Conservation (phyloP, 495 filamentous ascomycete species). For the Neurospora sp. region DNA sequence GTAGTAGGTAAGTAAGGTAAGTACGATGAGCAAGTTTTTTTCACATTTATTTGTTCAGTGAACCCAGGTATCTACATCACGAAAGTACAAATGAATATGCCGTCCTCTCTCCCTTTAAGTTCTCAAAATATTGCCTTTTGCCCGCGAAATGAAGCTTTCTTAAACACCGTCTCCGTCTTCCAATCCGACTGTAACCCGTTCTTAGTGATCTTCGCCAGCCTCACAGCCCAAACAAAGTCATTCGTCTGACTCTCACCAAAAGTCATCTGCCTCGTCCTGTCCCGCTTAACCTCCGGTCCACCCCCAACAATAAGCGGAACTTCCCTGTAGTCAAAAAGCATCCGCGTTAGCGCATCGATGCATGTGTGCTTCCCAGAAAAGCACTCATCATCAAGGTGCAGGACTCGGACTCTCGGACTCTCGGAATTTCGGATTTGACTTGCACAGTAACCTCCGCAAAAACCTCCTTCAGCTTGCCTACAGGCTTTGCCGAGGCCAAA, state of each 20-base stretch:
- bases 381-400: not conserved
- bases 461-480: not conserved
- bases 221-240: constrained; percentile 8
- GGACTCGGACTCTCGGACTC: not conserved
- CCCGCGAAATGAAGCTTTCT: not conserved
- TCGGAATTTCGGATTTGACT: not conserved
- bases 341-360: not conserved
- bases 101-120: not conserved
- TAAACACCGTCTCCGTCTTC: not conserved
- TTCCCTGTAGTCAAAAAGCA: not conserved
- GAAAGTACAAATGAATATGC: not conserved
- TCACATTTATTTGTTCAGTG: too few species aligned
- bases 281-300: not conserved
- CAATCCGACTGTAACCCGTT: constrained; percentile 1
- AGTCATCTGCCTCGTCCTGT: not conserved
- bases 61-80: too few species aligned
- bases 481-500: not conserved
- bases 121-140: not conserved
- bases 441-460: not conserved
- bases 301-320: not conserved
- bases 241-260: not conserved
- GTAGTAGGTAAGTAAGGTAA: too few species aligned
- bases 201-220: constrained; percentile 6
- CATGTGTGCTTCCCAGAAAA: not conserved
- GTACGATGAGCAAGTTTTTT: too few species aligned